phyloP scores from a whole-genome alignment of 1,284 basidiomycete genomes.

The Leccinum variabile region DNA sequence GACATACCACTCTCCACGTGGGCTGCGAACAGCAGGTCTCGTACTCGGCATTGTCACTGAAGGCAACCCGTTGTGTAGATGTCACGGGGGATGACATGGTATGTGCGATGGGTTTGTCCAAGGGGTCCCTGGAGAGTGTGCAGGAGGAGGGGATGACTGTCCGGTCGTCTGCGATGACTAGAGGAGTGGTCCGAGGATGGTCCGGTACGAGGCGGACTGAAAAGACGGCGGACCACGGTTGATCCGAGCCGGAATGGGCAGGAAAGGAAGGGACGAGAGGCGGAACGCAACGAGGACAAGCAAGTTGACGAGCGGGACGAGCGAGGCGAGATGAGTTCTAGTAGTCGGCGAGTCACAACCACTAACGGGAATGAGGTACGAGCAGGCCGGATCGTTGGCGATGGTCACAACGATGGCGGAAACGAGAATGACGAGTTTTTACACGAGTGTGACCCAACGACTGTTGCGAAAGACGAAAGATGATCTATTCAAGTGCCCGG shows the following conservation, averaged over 20 bases:
- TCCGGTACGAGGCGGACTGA: neutral
- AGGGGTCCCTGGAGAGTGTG: neutral
- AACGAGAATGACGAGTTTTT: neutral
- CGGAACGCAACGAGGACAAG: too few relatives aligned
- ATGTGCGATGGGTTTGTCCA: neutral
- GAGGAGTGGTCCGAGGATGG: neutral
- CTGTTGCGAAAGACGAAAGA: neutral
- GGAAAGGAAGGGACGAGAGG: too few relatives aligned
- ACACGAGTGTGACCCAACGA: neutral
- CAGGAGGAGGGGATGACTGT: neutral
- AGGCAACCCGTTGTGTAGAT: too few relatives aligned
- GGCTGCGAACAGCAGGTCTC: too few relatives aligned
- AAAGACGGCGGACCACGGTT: too few relatives aligned
- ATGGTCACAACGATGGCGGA: neutral
- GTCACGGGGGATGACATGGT: neutral
- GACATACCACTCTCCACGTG: too few relatives aligned
- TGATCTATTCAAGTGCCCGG: neutral
- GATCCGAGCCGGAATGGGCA: too few relatives aligned
- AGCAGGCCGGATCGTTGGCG: neutral
- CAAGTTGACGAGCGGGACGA: too few relatives aligned
- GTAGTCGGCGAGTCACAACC: too few relatives aligned
- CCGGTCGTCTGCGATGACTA: neutral
- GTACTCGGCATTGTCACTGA: too few relatives aligned
- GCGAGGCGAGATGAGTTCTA: too few relatives aligned
- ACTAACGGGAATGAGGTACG: too few relatives aligned